These are phyloP conservation scores for Penicillium manginii DNA, from an alignment of 495 filamentous ascomycete genomes.

Conservation along the genomic window DNA sequence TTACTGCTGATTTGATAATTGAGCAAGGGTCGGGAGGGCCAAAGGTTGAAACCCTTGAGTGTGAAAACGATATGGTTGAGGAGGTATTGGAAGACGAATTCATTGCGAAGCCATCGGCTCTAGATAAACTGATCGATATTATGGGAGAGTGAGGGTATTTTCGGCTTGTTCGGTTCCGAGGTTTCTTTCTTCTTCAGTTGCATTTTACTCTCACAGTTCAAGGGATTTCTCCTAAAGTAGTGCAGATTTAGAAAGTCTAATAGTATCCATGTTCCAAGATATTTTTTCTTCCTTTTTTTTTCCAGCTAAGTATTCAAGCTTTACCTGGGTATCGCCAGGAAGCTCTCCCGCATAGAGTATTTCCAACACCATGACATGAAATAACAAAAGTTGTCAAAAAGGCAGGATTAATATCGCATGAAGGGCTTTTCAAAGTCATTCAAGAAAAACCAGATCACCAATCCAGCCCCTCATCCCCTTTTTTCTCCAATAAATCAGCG, in stretches of 20 bases:
- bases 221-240: too few relatives aligned
- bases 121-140: neutral
- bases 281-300: too few relatives aligned
- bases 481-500: slow-evolving; percentile 57
- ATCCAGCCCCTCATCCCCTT: slow-evolving; percentile 41
- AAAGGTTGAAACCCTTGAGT: neutral
- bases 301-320: too few relatives aligned
- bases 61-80: neutral
- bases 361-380: slow-evolving; percentile 6
- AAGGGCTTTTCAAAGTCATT: neutral
- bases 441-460: slow-evolving; percentile 37
- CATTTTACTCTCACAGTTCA: too few relatives aligned
- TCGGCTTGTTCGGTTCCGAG: neutral
- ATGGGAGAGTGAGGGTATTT: neutral
- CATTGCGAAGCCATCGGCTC: neutral
- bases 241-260: too few relatives aligned
- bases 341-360: slow-evolving; percentile 7
- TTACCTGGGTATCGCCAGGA: too few relatives aligned
- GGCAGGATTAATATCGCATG: neutral
- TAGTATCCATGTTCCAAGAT: too few relatives aligned
- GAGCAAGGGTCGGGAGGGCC: neutral
- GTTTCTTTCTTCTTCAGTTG: too few relatives aligned
- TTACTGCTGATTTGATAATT: neutral
- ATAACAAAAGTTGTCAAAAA: neutral
- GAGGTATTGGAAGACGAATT: neutral